A percentile compares a stretch with the other conserved stretches of the same genome.
These are phyloP conservation scores for Coffea eugenioides DNA, from an alignment of 257 asterid genomes.

Conservation along the genomic window DNA sequence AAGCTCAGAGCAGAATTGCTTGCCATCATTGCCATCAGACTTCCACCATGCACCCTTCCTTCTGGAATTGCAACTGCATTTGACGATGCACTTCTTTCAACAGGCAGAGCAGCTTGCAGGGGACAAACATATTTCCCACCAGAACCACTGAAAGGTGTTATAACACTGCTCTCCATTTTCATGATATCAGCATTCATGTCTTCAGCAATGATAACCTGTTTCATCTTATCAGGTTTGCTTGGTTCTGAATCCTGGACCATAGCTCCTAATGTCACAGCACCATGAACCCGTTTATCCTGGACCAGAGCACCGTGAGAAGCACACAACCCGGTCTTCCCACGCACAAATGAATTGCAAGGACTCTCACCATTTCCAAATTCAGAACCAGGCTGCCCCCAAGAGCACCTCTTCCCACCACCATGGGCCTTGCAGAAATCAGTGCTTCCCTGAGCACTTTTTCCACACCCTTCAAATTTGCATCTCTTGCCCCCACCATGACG, in stretches of 20 bases:
- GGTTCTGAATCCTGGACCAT: conserved; percentile 39
- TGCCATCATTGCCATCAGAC: conserved; percentile 60
- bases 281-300: conserved; percentile 87
- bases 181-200: conserved; percentile 33
- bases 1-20: conserved; percentile 35
- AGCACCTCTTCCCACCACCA: conserved; percentile 93
- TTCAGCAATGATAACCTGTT: conserved; percentile 31
- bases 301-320: conserved; percentile 70
- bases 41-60: conserved; percentile 97
- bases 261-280: conserved; percentile 62
- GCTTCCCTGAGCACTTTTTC: conserved; percentile 97
- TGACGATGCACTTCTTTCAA: conserved; percentile 2
- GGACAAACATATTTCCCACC: conserved; percentile 27
- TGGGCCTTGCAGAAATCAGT: conserved; percentile 96
- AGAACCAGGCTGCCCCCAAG: conserved; percentile 76
- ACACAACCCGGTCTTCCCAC: conserved; percentile 76
- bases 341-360: conserved; percentile 66
- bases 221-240: conserved; percentile 30
- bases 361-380: conserved; percentile 59
- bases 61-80: conserved; percentile 53
- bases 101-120: conserved; percentile 29
- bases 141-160: conserved; percentile 28
- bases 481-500: conserved; percentile 98
- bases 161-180: conserved; percentile 28
- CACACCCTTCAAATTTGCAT: conserved; percentile 71